A percentile compares a stretch with the other conserved stretches of the same genome.
phyloP scores from a whole-genome alignment of 805 yeast species.

The Ogataea methanolica region DNA sequence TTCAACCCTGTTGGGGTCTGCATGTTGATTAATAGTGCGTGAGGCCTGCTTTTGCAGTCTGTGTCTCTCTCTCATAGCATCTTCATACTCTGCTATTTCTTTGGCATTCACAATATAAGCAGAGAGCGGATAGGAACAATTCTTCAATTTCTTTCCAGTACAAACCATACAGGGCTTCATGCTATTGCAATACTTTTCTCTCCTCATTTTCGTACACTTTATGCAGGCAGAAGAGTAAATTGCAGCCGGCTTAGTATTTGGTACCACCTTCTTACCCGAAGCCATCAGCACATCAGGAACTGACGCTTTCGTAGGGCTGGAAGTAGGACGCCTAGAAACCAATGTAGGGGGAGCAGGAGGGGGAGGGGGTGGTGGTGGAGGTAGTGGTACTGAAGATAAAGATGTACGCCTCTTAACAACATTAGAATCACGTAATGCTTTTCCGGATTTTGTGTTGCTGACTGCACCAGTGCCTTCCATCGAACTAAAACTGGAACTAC shows the following conservation, averaged over 20 bases:
- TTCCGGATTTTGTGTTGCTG: no score
- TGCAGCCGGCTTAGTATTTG: background rate
- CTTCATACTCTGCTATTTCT: constrained; percentile 1
- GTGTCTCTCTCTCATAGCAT: background rate
- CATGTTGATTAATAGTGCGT: no score
- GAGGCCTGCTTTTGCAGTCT: background rate
- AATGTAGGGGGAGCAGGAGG: no score
- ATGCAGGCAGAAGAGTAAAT: constrained; percentile 7
- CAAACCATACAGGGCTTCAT: constrained; percentile 9
- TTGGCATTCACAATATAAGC: background rate
- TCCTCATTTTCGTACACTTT: constrained; percentile 3
- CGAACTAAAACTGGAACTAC: no score
- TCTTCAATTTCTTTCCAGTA: background rate
- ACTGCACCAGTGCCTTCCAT: no score
- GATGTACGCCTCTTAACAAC: background rate
- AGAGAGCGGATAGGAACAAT: constrained; percentile 1
- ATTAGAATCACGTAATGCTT: no score
- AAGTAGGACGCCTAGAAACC: no score
- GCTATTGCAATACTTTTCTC: constrained; percentile 9
- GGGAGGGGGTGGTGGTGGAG: background rate
- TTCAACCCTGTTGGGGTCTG: no score
- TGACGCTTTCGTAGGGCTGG: no score
- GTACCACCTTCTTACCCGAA: background rate
- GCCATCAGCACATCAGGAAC: no score
- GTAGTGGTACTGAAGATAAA: background rate